Conservation (phyloP, 1,284 basidiomycete genomes). For the Prillingera fragicola region DNA sequence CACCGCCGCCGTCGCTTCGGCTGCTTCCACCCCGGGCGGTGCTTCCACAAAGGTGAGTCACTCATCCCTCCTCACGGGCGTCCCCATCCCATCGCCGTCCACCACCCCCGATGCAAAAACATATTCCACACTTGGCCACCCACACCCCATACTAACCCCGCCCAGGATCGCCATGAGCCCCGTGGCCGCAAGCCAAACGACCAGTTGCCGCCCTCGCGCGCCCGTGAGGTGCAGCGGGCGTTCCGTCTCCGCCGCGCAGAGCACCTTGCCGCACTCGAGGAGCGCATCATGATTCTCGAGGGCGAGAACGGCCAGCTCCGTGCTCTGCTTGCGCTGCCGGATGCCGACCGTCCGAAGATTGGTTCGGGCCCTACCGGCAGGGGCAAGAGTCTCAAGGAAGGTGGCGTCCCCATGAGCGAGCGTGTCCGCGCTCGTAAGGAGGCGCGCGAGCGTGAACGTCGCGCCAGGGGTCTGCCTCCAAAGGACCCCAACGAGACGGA, state of each 20-base stretch:
- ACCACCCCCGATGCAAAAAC: no score
- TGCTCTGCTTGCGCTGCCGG: slow-evolving; percentile 67
- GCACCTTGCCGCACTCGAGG: slow-evolving; percentile 76
- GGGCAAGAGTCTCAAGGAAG: slow-evolving; percentile 47
- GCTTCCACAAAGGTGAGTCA: no score
- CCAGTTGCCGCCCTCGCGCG: slow-evolving; percentile 82
- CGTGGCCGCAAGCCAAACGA: slow-evolving; percentile 87
- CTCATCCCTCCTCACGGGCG: no score
- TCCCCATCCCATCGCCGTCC: no score
- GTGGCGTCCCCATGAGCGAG: slow-evolving; percentile 49
- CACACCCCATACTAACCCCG: background rate
- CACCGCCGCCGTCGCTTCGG: no score
- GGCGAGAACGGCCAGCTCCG: slow-evolving; percentile 75
- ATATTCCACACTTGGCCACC: background rate
- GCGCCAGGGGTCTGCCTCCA: slow-evolving; percentile 26
- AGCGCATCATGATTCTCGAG: slow-evolving; percentile 74
- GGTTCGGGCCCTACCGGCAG: slow-evolving; percentile 48
- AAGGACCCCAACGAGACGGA: slow-evolving; percentile 12
- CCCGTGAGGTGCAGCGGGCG: slow-evolving; percentile 84
- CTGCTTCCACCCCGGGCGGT: no score
- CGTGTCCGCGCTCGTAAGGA: slow-evolving; percentile 47
- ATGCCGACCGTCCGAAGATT: slow-evolving; percentile 47
- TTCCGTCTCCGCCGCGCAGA: slow-evolving; percentile 85
- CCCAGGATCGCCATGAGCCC: slow-evolving; percentile 44
- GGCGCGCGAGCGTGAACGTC: slow-evolving; percentile 37